Percentiles rank a stretch among this genome's conserved stretches.
phyloP scores from a whole-genome alignment of 2,329 filamentous ascomycete genomes.

The Diaporthe citrichinensis region DNA sequence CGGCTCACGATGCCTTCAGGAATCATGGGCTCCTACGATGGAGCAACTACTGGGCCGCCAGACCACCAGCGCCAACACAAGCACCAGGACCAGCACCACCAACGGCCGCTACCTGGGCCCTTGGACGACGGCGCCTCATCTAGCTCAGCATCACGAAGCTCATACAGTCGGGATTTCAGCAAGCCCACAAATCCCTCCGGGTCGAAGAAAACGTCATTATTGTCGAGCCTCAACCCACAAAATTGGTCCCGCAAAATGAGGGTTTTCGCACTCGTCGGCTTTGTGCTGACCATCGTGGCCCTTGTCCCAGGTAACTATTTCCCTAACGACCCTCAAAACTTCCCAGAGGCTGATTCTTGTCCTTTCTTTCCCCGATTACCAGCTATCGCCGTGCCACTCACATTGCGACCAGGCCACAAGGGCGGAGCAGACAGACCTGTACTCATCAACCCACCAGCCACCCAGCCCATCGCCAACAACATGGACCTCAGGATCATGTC shows the following conservation, averaged over 20 bases:
- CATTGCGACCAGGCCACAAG: not conserved
- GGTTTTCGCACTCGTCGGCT: constrained; percentile 21
- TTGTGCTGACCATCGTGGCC: constrained; percentile 28
- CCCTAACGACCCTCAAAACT: not conserved
- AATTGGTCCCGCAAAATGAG: constrained; percentile 40
- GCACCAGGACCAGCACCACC: not conserved
- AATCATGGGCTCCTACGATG: constrained; percentile 10
- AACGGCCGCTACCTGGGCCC: not conserved
- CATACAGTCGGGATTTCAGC: constrained; percentile 9
- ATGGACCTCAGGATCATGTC: constrained; percentile 59
- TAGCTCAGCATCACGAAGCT: constrained; percentile 19
- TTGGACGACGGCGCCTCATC: constrained; percentile 19
- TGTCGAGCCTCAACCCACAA: constrained; percentile 29
- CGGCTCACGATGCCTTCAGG: not conserved
- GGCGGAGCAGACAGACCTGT: not conserved
- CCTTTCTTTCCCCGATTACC: not conserved
- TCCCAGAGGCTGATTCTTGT: not conserved
- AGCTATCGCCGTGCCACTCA: constrained; percentile 40
- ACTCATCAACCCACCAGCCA: constrained; percentile 26
- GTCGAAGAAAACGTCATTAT: not conserved
- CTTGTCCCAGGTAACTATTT: constrained; percentile 35
- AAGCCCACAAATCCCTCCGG: not conserved
- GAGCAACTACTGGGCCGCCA: not conserved
- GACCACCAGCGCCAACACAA: not conserved
- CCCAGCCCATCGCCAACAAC: constrained; percentile 41